These are phyloP conservation scores for Monilinia polystroma DNA, from an alignment of 2,329 filamentous ascomycete genomes.

Conservation along the genomic window DNA sequence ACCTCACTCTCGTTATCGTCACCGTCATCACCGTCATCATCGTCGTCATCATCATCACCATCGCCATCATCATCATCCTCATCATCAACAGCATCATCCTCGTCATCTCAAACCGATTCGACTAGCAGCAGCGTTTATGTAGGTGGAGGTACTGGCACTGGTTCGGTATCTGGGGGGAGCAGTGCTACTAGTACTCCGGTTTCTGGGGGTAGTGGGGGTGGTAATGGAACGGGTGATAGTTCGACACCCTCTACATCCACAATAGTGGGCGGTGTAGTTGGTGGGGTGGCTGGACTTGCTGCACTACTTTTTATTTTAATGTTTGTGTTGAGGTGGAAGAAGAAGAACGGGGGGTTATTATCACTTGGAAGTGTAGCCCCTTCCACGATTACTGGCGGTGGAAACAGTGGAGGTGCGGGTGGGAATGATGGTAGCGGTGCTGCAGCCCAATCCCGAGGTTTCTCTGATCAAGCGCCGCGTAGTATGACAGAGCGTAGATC, in stretches of 20 bases:
- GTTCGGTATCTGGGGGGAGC: slow-evolving; percentile 12
- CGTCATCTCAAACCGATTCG: slow-evolving; percentile 18
- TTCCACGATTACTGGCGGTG: slow-evolving; percentile 39
- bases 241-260: slow-evolving; percentile 33
- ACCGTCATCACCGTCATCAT: background rate
- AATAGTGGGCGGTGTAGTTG: slow-evolving; percentile 39
- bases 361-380: slow-evolving; percentile 43
- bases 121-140: slow-evolving; percentile 23
- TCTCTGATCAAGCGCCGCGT: slow-evolving; percentile 29
- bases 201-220: slow-evolving; percentile 27
- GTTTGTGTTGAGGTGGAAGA: slow-evolving; percentile 56
- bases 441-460: slow-evolving; percentile 31
- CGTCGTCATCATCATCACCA: background rate
- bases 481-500: slow-evolving; percentile 51
- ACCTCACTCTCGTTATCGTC: slow-evolving; percentile 16
- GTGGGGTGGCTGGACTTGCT: slow-evolving; percentile 54
- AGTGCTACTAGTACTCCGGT: slow-evolving; percentile 29
- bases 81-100: slow-evolving; percentile 8
- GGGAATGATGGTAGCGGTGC: slow-evolving; percentile 36
- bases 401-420: slow-evolving; percentile 42
- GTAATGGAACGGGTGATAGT: slow-evolving; percentile 22
- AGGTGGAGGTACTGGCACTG: slow-evolving; percentile 24
- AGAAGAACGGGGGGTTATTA: slow-evolving; percentile 45
- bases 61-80: slow-evolving; percentile 9
- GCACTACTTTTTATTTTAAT: slow-evolving; percentile 55